A percentile compares a stretch with the other conserved stretches of the same genome.
These are phyloP conservation scores for Plectosphaerella sp. DNA, from an alignment of 2,329 filamentous ascomycete species.

Conservation along the genomic window DNA sequence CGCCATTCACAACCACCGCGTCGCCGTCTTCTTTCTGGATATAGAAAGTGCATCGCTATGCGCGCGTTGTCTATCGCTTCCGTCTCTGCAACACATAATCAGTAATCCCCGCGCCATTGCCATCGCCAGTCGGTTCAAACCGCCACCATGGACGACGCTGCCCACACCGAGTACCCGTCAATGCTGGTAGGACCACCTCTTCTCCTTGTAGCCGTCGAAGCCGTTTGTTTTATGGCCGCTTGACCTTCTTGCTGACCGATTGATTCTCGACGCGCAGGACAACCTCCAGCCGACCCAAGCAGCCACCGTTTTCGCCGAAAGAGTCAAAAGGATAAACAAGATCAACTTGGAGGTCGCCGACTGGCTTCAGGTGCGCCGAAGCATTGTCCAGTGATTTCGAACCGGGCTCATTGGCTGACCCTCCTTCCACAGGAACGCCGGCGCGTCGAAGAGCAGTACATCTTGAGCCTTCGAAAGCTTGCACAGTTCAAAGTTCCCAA, in stretches of 20 bases:
- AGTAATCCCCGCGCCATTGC: constrained; percentile 10
- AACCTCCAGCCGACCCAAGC: constrained; percentile 78
- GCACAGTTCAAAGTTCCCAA: constrained; percentile 70
- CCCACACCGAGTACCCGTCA: constrained; percentile 85
- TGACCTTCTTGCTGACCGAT: not conserved
- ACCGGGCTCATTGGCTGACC: not conserved
- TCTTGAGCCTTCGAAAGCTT: constrained; percentile 75
- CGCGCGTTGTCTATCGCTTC: constrained; percentile 10
- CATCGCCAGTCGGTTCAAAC: constrained; percentile 8
- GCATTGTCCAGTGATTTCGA: not conserved
- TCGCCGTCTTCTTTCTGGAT: constrained; percentile 4
- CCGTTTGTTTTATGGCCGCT: not conserved
- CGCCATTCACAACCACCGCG: not conserved
- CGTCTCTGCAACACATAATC: constrained; percentile 8
- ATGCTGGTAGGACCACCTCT: constrained; percentile 71
- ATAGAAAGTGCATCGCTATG: constrained; percentile 14
- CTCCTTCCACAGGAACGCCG: constrained; percentile 70
- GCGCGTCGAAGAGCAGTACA: constrained; percentile 87
- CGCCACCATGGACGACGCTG: constrained; percentile 65
- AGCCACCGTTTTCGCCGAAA: constrained; percentile 76
- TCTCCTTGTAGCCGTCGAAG: constrained; percentile 5
- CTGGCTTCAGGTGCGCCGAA: constrained; percentile 77
- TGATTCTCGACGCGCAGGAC: constrained; percentile 47
- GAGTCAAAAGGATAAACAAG: constrained; percentile 79
- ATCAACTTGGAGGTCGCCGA: constrained; percentile 90